Evolutionary conservation across 345 rosid genomes (phyloP).

Genomic region (Citrus glauca): DNA sequence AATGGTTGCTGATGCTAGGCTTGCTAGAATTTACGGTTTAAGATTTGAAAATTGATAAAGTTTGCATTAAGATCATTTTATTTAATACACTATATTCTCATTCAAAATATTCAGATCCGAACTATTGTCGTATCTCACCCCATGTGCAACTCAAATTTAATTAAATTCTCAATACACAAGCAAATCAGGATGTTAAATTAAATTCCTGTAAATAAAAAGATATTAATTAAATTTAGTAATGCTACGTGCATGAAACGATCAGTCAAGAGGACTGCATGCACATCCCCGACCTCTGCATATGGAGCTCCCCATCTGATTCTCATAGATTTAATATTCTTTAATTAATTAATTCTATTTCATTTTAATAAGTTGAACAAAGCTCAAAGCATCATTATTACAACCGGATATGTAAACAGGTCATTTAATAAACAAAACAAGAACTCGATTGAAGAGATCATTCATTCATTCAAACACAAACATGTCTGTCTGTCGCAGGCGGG

Average conservation of each 20-base stretch:
- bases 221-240: too few species aligned
- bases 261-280: background rate
- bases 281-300: background rate
- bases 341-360: background rate
- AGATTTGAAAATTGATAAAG: too few species aligned
- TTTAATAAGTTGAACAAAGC: background rate
- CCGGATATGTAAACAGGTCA: background rate
- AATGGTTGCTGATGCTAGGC: too few species aligned
- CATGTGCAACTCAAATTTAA: too few species aligned
- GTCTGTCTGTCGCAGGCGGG: background rate
- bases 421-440: background rate
- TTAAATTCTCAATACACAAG: too few species aligned
- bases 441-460: background rate
- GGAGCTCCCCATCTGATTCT: background rate
- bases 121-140: too few species aligned
- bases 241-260: background rate
- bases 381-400: background rate
- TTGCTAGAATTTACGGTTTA: too few species aligned
- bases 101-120: too few species aligned
- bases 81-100: too few species aligned
- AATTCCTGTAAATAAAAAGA: too few species aligned
- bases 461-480: background rate
- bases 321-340: background rate
- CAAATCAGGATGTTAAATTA: too few species aligned
- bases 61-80: too few species aligned